phyloP scores from a whole-genome alignment of 1,139 yeast genomes.

The Zygoascus meyerae region DNA sequence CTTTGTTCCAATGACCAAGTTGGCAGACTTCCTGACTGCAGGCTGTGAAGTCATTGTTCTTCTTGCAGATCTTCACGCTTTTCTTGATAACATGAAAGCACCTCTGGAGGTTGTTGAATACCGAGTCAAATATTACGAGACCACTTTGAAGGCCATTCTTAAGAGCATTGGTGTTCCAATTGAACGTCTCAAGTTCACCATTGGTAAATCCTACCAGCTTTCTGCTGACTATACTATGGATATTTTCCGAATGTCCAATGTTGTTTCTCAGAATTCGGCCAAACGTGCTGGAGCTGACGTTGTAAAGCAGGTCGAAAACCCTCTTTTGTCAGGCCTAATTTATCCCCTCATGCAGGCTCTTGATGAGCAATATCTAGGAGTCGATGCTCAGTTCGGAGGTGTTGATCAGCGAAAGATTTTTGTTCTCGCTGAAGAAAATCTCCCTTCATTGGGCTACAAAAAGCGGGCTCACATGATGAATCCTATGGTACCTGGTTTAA shows the following conservation, averaged over 20 bases:
- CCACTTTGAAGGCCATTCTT: conserved; percentile 74
- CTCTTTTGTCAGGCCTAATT: conserved; percentile 85
- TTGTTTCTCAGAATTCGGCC: conserved; percentile 90
- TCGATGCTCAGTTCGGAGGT: conserved; percentile 97
- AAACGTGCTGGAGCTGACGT: conserved; percentile 99
- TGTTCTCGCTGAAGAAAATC: conserved; percentile 92
- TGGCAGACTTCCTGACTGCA: conserved; percentile 92
- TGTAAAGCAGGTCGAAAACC: conserved; percentile 94
- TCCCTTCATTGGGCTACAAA: conserved; percentile 82
- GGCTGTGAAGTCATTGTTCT: conserved; percentile 93
- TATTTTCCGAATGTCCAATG: conserved; percentile 73
- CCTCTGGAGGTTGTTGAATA: conserved; percentile 83
- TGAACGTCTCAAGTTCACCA: conserved; percentile 74
- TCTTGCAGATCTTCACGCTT: conserved; percentile 96
- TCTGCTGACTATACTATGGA: conserved; percentile 78
- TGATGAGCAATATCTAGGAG: conserved; percentile 85
- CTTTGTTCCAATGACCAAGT: conserved; percentile 94
- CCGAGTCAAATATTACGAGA: conserved; percentile 88
- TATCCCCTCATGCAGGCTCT: conserved; percentile 99
- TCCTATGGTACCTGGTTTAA: conserved; percentile 96
- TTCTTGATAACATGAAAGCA: conserved; percentile 97
- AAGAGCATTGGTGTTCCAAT: conserved; percentile 85
- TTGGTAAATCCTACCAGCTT: conserved; percentile 86
- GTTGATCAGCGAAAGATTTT: conserved; percentile 98
- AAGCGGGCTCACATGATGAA: conserved; percentile 98